Base-by-base conservation (phyloP, 306 rosid species). In the Quercus aquifolioides region DNA sequence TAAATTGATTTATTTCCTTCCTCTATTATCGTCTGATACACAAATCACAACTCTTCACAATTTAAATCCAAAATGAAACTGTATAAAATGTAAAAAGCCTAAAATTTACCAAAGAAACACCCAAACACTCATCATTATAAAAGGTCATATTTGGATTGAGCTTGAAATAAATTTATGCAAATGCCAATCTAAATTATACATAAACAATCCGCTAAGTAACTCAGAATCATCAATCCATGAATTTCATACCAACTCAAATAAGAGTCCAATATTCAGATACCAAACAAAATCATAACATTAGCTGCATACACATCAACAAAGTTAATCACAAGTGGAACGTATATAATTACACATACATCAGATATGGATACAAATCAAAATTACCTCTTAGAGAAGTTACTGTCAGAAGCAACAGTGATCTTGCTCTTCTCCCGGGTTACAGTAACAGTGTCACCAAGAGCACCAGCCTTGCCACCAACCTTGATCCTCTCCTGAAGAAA, bases 301-400 rank as follows among this genome's bases (percentile, higher is more conserved):
- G 13, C 14, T 3, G 5, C 14, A 76, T 4, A 52, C 62, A n/a
- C 26, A 3, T 49, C 54, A 14, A 55, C 12, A 23, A 58, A 63
- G 10, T 2, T 30, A 71, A 21, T 8, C 21, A 20, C 1, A 1
- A 18, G 7, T 33, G 35, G 8, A 10, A 33, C 9, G 51, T 23
- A 12, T 13, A 46, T 0, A 4, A 26, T 13, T 23, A 10, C 2
- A 26, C 19, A 25, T 25, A 13, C 18, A 60, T 60, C 14, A 23
- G 33, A 60, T 5, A 30, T 14, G 33, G 30, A 58, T 21, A 54
- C n/a, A 25, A 19, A 54, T 19, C 21, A 4, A 78, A 11, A 59
- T 18, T 86, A 94, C 98, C 97, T 35, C 83, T 92, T 94, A 20
- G 97, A 92, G 87, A 94, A 92, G 84, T 76, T 87, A 68, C 82